Base-by-base conservation (phyloP, 2,329 filamentous ascomycete species). In the Ceratocystis variospora region DNA sequence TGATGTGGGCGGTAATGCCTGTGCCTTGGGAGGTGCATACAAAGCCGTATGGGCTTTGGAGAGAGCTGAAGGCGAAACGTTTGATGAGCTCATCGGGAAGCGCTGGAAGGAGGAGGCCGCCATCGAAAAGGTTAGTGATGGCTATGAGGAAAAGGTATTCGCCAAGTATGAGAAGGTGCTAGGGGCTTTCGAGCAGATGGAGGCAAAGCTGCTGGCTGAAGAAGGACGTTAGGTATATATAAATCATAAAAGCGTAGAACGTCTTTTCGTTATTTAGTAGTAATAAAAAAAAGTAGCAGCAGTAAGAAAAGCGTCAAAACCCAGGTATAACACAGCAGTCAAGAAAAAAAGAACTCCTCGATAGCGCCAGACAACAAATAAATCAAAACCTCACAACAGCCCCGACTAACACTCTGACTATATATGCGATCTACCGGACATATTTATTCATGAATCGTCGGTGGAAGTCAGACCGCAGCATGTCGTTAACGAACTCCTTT, bases 401-500 rank as follows among this genome's bases (percentile, higher is more conserved):
- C 15, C 28, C 55, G 17, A 2, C 28, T 8, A n/a, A 17, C 28
- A 5, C 15, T 10, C 25, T 15, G 48, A 1, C 22, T 25, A 25
- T 12, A 10, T 41, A 41, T 41, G 10, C 37, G 10, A 53, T 70
- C 70, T 77, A 85, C 74, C 82, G 77, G 69, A 85, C 82, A 70
- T 85, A 85, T 72, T 84, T 85, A 76, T 76, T 80, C 94, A 99
- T 99, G 76, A 99, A 99, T 69, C 91, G 87, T 77, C 92, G 94
- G 79, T 99, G 94, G 76, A 99, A 99, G 76, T 99, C 94, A 37
- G 91, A 96, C 69, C 93, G 86, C 69, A 97, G 78, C 73, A 96
- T 80, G 76, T 97, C 88, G 86, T 99, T 99, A 76, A 99, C 92
- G 77, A 99, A 99, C 76, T 96, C 92, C 79, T 93, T 95, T 79